A percentile compares a stretch with the other conserved stretches of the same genome.
phyloP scores from a whole-genome alignment of 2,329 filamentous ascomycete species.

The Pseudogymnoascus sp. region DNA sequence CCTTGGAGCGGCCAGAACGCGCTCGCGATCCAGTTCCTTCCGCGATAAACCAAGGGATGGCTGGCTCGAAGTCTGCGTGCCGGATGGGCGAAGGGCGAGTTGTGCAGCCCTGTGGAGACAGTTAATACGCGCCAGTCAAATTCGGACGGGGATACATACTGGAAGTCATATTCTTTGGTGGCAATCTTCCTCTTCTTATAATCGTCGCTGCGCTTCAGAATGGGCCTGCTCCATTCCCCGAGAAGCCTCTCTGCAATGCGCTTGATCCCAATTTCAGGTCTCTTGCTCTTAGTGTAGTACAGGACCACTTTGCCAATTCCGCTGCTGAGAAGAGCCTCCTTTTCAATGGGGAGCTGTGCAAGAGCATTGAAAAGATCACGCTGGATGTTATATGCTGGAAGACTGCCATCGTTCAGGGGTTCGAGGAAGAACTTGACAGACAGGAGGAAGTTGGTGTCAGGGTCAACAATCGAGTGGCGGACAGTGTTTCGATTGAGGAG shows the following conservation, averaged over 20 bases:
- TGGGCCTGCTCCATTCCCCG: slow-evolving; percentile 91
- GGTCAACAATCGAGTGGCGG: slow-evolving; percentile 78
- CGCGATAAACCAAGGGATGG: slow-evolving; percentile 20
- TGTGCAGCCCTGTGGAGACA: slow-evolving; percentile 24
- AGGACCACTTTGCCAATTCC: slow-evolving; percentile 94
- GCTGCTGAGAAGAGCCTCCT: slow-evolving; percentile 81
- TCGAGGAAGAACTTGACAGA: slow-evolving; percentile 97
- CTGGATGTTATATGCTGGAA: slow-evolving; percentile 96
- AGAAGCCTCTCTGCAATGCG: slow-evolving; percentile 87
- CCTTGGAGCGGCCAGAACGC: slow-evolving; percentile 45
- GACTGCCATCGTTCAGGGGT: slow-evolving; percentile 83
- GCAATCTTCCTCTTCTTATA: slow-evolving; percentile 76
- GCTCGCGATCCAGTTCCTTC: slow-evolving; percentile 44
- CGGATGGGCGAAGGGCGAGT: slow-evolving; percentile 29
- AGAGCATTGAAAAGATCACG: slow-evolving; percentile 84
- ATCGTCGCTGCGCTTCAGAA: slow-evolving; percentile 87
- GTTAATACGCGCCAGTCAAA: slow-evolving; percentile 12
- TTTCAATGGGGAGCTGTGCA: slow-evolving; percentile 75
- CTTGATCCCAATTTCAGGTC: slow-evolving; percentile 82
- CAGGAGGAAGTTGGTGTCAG: slow-evolving; percentile 90
- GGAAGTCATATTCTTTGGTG: slow-evolving; percentile 56
- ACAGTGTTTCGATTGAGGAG: slow-evolving; percentile 86
- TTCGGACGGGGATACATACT: slow-evolving; percentile 38
- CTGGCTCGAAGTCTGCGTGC: slow-evolving; percentile 25
- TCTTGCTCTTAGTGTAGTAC: slow-evolving; percentile 94